A percentile compares a stretch with the other conserved stretches of the same genome.
phyloP scores from a whole-genome alignment of 139 green algal species.

The Chlorella sp. region DNA sequence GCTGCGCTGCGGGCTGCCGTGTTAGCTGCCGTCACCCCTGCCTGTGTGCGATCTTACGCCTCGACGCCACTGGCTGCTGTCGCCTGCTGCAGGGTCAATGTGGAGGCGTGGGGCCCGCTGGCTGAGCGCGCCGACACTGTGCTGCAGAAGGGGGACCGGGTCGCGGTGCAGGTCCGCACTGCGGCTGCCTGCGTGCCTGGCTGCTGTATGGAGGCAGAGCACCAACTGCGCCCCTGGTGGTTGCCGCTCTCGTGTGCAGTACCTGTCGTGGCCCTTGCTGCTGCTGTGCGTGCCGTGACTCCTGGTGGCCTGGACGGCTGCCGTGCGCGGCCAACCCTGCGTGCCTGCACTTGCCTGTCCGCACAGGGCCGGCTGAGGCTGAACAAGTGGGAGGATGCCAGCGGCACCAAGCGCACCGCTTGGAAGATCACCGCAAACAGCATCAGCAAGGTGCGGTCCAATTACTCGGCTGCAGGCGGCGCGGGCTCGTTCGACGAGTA shows the following conservation, averaged over 20 bases:
- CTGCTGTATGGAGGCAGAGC: too few species aligned
- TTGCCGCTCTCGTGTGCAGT: not conserved
- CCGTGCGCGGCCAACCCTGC: not conserved
- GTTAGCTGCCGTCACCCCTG: too few species aligned
- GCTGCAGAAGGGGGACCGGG: conserved; percentile 41
- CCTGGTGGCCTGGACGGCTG: not conserved
- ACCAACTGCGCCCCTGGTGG: too few species aligned
- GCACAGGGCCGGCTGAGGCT: conserved; percentile 42
- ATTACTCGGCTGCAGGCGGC: not conserved
- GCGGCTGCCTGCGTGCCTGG: not conserved
- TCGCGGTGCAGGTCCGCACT: conserved; percentile 11
- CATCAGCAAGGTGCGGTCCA: conserved; percentile 3
- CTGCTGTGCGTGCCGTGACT: not conserved
- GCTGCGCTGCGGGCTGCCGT: too few species aligned
- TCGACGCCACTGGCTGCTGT: too few species aligned
- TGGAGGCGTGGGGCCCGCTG: conserved; percentile 43
- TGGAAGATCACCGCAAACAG: conserved; percentile 7
- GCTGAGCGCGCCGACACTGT: conserved; percentile 20
- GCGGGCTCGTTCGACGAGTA: too few species aligned
- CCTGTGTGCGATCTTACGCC: too few species aligned
- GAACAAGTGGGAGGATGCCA: conserved; percentile 33
- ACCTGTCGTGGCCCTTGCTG: not conserved
- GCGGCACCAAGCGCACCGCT: conserved; percentile 3
- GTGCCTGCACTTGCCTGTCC: not conserved
- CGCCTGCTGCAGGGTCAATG: conserved; percentile 32